Conservation (phyloP, 176 grass and related monocot species). For the Hordeum marinum region DNA sequence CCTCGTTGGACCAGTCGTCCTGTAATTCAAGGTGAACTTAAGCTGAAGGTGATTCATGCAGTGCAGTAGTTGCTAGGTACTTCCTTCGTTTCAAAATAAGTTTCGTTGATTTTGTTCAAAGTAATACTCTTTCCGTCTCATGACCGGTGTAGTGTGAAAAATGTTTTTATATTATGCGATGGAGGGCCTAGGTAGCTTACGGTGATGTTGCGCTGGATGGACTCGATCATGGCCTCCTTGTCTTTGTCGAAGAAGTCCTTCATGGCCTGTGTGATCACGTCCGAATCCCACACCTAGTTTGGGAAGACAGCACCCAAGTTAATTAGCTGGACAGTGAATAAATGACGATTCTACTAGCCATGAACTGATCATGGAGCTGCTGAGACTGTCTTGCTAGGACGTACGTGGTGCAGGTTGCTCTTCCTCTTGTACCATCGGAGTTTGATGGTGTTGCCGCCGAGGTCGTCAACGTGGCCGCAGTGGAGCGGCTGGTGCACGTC, state of each 20-base stretch:
- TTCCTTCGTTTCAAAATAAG: too few species aligned
- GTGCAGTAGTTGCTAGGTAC: too few species aligned
- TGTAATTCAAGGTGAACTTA: background rate
- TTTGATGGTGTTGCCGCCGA: slow-evolving; percentile 49
- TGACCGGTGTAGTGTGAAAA: too few species aligned
- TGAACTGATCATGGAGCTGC: too few species aligned
- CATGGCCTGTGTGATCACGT: slow-evolving; percentile 79
- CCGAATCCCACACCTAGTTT: slow-evolving; percentile 74
- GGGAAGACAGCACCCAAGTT: background rate
- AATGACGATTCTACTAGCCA: too few species aligned
- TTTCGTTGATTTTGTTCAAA: too few species aligned
- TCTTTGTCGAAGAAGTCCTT: slow-evolving; percentile 67
- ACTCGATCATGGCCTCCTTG: slow-evolving; percentile 52
- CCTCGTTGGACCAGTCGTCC: slow-evolving; percentile 44
- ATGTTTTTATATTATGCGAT: too few species aligned
- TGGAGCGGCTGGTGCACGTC: slow-evolving; percentile 68
- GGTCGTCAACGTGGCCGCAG: slow-evolving; percentile 31
- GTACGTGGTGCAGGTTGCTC: slow-evolving; percentile 64
- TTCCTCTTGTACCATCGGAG: slow-evolving; percentile 62
- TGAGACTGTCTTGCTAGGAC: background rate
- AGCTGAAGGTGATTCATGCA: background rate
- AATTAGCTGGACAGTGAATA: background rate
- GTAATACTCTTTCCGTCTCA: too few species aligned
- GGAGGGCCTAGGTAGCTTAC: too few species aligned
- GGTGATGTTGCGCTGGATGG: slow-evolving; percentile 77